Conservation (phyloP, 2,329 filamentous ascomycete genomes). For the Cladophialophora yegresii region DNA sequence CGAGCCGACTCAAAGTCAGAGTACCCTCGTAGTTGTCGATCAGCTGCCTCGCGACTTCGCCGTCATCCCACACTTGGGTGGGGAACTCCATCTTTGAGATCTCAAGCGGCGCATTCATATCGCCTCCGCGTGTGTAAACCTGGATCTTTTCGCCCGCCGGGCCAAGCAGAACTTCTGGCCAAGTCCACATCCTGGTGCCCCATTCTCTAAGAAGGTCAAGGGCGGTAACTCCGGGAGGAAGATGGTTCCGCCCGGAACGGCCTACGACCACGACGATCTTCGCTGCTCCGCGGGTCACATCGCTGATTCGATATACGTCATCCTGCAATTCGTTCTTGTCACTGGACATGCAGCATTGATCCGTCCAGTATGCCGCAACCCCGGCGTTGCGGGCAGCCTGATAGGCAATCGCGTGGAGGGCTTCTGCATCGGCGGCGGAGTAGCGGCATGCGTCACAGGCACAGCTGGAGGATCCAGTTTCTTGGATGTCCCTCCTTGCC, state of each 20-base stretch:
- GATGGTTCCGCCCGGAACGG: slow-evolving; percentile 30
- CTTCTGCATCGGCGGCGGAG: slow-evolving; percentile 29
- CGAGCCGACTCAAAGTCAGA: slow-evolving; percentile 45
- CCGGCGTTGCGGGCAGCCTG: slow-evolving; percentile 44
- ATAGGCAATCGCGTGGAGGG: slow-evolving; percentile 44
- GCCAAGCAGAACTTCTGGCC: slow-evolving; percentile 48
- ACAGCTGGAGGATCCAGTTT: slow-evolving; percentile 13
- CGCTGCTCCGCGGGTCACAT: slow-evolving; percentile 49
- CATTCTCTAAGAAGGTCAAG: slow-evolving; percentile 45
- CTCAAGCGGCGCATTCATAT: slow-evolving; percentile 34
- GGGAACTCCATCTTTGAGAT: slow-evolving; percentile 49
- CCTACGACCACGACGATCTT: slow-evolving; percentile 49
- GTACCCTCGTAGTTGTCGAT: slow-evolving; percentile 52
- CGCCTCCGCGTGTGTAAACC: slow-evolving; percentile 41
- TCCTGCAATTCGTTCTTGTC: slow-evolving; percentile 41
- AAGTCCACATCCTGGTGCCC: slow-evolving; percentile 52
- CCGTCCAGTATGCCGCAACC: slow-evolving; percentile 49
- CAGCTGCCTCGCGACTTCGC: slow-evolving; percentile 44
- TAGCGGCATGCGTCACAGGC: slow-evolving; percentile 13
- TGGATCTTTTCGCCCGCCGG: slow-evolving; percentile 39
- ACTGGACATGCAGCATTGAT: slow-evolving; percentile 47
- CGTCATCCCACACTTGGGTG: slow-evolving; percentile 47
- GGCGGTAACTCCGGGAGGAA: slow-evolving; percentile 35
- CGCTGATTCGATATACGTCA: slow-evolving; percentile 50
- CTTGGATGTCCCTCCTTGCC: slow-evolving; percentile 12